These are phyloP conservation scores for Suillus subalutaceus DNA, from an alignment of 768 basidiomycete species.

Conservation along the genomic window DNA sequence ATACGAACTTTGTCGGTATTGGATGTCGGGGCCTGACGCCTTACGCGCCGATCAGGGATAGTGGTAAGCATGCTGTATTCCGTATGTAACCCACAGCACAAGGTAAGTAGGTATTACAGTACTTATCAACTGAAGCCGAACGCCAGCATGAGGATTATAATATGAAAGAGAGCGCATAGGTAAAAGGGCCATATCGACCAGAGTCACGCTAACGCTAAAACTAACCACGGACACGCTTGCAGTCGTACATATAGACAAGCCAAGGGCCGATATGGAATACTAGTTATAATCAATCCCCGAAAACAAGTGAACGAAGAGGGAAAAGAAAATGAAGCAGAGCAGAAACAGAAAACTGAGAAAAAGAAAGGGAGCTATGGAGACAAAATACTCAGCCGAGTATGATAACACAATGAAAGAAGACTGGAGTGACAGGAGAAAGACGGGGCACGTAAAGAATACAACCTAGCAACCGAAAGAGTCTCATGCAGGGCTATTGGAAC, in stretches of 20 bases:
- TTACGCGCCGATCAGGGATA: neutral
- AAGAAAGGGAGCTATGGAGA: conserved; percentile 28
- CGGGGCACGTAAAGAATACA: conserved; percentile 21
- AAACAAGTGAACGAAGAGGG: conserved; percentile 8
- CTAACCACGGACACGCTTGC: conserved; percentile 8
- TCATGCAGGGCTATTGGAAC: conserved; percentile 25
- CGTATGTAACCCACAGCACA: conserved; percentile 8
- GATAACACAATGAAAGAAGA: conserved; percentile 18
- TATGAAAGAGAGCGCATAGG: conserved; percentile 10
- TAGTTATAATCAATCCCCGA: conserved; percentile 20
- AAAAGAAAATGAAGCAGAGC: conserved; percentile 6
- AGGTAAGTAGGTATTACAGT: conserved; percentile 8
- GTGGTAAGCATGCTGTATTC: conserved; percentile 3
- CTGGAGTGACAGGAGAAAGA: conserved; percentile 12
- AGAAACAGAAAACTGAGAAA: conserved; percentile 13
- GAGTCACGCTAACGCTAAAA: conserved; percentile 5
- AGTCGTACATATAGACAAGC: conserved; percentile 34
- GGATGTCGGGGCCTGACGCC: neutral
- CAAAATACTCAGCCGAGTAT: conserved; percentile 20
- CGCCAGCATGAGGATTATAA: conserved; percentile 8
- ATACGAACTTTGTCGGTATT: neutral
- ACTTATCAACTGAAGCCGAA: conserved; percentile 9
- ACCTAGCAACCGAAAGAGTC: conserved; percentile 22
- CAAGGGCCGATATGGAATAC: conserved; percentile 28
- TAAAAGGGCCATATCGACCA: conserved; percentile 8